Percentiles rank a stretch among this genome's conserved stretches.
phyloP scores from a whole-genome alignment of 129 eudicot species.

The Arctium minus region DNA sequence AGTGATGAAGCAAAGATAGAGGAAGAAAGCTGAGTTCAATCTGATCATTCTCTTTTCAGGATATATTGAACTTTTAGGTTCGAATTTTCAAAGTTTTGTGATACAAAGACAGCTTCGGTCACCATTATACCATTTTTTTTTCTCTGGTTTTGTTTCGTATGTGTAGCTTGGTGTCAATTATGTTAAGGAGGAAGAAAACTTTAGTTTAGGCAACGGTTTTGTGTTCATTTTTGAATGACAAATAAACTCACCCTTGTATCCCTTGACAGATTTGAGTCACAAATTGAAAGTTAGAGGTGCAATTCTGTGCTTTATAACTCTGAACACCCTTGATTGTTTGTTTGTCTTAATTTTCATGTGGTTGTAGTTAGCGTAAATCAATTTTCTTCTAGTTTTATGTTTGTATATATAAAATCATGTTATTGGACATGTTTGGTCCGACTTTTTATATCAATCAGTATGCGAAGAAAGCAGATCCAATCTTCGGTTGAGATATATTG shows the following conservation, averaged over 20 bases:
- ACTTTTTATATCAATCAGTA: neutral
- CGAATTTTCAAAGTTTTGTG: neutral
- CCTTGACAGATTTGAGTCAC: neutral
- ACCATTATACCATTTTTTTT: neutral
- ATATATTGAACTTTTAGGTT: neutral
- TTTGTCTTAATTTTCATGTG: neutral
- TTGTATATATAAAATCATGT: neutral
- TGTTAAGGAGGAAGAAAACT: neutral
- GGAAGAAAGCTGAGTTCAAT: slow-evolving; percentile 14
- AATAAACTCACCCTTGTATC: neutral
- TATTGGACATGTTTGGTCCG: neutral
- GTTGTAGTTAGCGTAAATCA: neutral
- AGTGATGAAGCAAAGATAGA: slow-evolving; percentile 35
- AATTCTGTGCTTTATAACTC: neutral
- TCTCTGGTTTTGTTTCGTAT: neutral
- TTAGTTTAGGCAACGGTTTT: neutral
- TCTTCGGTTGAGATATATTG: too few species aligned
- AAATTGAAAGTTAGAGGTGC: neutral
- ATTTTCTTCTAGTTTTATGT: neutral
- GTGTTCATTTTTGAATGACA: neutral
- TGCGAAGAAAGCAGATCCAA: neutral
- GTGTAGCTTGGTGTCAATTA: neutral
- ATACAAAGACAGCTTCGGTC: neutral
- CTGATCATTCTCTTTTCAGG: neutral
- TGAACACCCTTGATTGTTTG: neutral